Base-by-base conservation (phyloP, 1,284 basidiomycete species). In the Cryptococcus sp. region DNA sequence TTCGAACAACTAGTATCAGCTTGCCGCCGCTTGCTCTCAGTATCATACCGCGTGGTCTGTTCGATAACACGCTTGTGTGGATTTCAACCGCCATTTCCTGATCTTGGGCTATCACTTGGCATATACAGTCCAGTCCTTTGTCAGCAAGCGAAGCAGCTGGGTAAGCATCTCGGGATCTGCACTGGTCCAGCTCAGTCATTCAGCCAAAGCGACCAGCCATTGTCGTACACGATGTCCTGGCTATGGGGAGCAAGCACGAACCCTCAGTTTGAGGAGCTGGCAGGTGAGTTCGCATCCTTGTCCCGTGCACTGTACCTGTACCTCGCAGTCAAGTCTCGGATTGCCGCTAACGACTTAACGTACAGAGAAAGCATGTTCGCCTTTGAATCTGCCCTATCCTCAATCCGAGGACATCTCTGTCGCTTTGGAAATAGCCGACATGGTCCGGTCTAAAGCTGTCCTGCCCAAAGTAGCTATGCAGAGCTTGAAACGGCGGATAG, bases 401-500 rank as follows among this genome's bases (percentile, higher is more conserved):
- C 79, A 74, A 67, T 74, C 79, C 19, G 92, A 95, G 76, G 93
- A 98, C 76, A 94, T 98, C 46, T 91, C 91, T 3, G 83, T 93
- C 64, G 93, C 92, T 70, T 87, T 99, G 62, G 93, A 98, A 74
- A 91, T 98, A 81, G 93, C 92, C 65, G 95, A 99, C 79, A 88
- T 95, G 79, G 93, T 99, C 73, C 86, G 93, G 55, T 92, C 93
- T 17, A 95, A 95, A 80, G 86, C 89, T 44, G 89, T 90, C 0
- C 84, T 85, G 23, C 87, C 93, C 11, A 89, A 89, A 75, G 87
- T 89, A 61, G 90, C 95, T 1, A 90, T 94, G 87, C 88, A 89
- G 61, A 86, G 89, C 39, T 82, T 99, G 70, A 93, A 94, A 78
- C 84, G 87, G 38, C 84, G 95, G 43, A 80, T 99, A 49, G 87